Percentiles rank a stretch among this genome's conserved stretches.
Evolutionary conservation across 202 grass and related monocot species (phyloP).

Genomic region (Brachypodium distachyon): DNA sequence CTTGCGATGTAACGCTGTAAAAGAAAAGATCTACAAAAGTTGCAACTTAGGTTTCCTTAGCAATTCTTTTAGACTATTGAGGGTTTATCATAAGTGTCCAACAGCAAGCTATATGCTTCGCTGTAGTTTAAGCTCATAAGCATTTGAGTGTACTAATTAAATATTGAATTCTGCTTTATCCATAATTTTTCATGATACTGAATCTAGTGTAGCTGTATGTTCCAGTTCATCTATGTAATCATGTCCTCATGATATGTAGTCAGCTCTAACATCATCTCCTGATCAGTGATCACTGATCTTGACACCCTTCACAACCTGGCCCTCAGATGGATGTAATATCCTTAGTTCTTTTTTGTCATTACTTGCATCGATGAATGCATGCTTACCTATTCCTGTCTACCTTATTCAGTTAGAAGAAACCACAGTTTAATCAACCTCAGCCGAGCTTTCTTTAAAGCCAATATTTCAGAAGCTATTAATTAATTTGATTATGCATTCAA

Average conservation of each 20-base stretch:
- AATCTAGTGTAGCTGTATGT: neutral
- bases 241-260: neutral
- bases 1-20: no score
- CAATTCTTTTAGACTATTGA: neutral
- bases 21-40: neutral
- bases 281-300: neutral
- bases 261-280: neutral
- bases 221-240: neutral
- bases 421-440: neutral
- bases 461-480: neutral
- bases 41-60: neutral
- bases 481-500: conserved; percentile 4
- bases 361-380: neutral
- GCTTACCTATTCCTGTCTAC: neutral
- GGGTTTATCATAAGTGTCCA: neutral
- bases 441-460: neutral
- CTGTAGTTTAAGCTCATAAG: neutral
- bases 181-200: neutral
- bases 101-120: neutral
- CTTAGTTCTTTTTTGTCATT: neutral
- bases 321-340: neutral
- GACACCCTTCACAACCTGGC: neutral
- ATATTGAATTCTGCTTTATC: neutral
- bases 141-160: neutral
- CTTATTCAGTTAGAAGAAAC: neutral